Evolutionary conservation across 768 basidiomycete genomes (phyloP).

Genomic region (Amanita pallidorosea): DNA sequence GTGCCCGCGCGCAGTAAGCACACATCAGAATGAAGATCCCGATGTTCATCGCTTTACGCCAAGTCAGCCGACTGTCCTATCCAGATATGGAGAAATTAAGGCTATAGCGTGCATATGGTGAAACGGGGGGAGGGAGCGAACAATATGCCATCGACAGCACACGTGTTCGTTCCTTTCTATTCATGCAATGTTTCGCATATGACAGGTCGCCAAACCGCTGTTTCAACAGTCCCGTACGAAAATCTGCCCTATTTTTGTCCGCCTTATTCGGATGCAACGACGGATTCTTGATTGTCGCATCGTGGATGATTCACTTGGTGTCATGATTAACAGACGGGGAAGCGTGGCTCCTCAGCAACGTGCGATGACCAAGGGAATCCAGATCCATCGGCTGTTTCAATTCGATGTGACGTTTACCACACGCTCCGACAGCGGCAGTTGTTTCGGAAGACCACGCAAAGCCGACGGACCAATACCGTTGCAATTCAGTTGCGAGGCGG

Average conservation of each 20-base stretch:
- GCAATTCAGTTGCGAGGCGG: background rate
- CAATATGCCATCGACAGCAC: background rate
- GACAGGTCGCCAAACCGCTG: background rate
- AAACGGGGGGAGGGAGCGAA: background rate
- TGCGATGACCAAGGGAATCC: background rate
- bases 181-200: background rate
- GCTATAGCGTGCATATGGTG: background rate
- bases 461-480: background rate
- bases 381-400: background rate
- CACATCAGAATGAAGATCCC: background rate
- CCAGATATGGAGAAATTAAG: conserved; percentile 6
- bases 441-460: background rate
- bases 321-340: background rate
- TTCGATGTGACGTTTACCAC: background rate
- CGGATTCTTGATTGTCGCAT: background rate
- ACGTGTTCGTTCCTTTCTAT: background rate
- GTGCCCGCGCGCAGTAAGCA: background rate
- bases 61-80: background rate
- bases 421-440: background rate
- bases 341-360: background rate
- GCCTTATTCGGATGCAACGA: background rate
- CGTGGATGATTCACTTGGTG: background rate
- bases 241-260: background rate
- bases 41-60: background rate
- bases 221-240: background rate